Evolutionary conservation across 2,329 filamentous ascomycete species (phyloP), one percentile per base, ranked within the genome.

Genomic region (Lithohypha guttulata): DNA sequence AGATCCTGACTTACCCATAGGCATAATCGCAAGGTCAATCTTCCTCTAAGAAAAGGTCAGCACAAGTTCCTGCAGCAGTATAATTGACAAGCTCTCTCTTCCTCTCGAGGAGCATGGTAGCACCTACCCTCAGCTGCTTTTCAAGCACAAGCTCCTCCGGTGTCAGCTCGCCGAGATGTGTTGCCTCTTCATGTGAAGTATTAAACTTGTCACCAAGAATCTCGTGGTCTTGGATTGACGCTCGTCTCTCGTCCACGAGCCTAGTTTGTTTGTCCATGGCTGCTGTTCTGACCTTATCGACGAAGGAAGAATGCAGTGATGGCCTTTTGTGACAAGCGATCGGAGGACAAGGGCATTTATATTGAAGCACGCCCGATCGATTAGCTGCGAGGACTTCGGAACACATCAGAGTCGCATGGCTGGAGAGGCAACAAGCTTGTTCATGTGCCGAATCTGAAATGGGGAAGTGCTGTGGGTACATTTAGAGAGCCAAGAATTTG

Each of bases 11-110:
- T n/a, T n/a, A n/a, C n/a, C 55, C 35, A 62, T 44, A 5, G 61
- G 62, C 58, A 64, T 62, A 27, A 62, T 59, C 18, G 58, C 34
- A 17, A 42, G 20, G 40, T 65, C 62, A 30, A 65, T 62, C 21
- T 55, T 58, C 3, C 52, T 47, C n/a, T n/a, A n/a, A n/a, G n/a
- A n/a, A n/a, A n/a, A n/a, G n/a, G n/a, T n/a, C n/a, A n/a, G n/a
- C n/a, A n/a, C n/a, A n/a, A n/a, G n/a, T n/a, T n/a, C n/a, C n/a
- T n/a, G n/a, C n/a, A n/a, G n/a, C n/a, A n/a, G n/a, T n/a, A n/a
- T n/a, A n/a, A n/a, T n/a, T n/a, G n/a, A n/a, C n/a, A n/a, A n/a
- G n/a, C n/a, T n/a, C n/a, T n/a, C n/a, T n/a, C n/a, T n/a, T n/a
- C n/a, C n/a, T n/a, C n/a, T n/a, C n/a, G n/a, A n/a, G n/a, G n/a